Conservation (phyloP, 345 rosid genomes). For the Firmiana major region DNA sequence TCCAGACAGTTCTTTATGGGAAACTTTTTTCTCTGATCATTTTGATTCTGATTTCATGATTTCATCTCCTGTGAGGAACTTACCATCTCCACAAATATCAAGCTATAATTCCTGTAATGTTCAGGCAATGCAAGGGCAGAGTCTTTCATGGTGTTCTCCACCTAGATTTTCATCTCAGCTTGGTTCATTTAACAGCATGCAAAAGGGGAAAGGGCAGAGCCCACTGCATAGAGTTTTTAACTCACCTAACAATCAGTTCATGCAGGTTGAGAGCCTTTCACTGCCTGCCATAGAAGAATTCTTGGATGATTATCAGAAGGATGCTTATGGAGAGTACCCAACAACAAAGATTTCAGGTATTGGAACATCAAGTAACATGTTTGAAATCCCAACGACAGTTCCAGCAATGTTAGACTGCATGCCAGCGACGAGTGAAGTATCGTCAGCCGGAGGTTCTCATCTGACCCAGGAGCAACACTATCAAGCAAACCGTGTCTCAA, state of each 20-base stretch:
- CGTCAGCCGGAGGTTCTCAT: slow-evolving; percentile 24
- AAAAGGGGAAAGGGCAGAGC: slow-evolving; percentile 35
- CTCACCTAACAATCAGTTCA: slow-evolving; percentile 40
- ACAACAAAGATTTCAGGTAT: slow-evolving; percentile 23
- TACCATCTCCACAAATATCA: slow-evolving; percentile 33
- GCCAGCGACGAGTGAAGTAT: slow-evolving; percentile 21
- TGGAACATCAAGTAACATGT: slow-evolving; percentile 15
- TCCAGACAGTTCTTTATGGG: slow-evolving; percentile 53
- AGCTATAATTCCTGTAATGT: slow-evolving; percentile 14
- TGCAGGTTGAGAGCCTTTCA: slow-evolving; percentile 47
- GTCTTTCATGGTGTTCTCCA: slow-evolving; percentile 37
- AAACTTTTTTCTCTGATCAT: slow-evolving; percentile 55
- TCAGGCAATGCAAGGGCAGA: slow-evolving; percentile 42
- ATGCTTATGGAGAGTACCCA: slow-evolving; percentile 24
- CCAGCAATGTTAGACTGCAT: slow-evolving; percentile 34
- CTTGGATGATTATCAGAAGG: slow-evolving; percentile 47
- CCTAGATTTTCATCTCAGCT: slow-evolving; percentile 37
- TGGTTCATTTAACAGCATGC: slow-evolving; percentile 23
- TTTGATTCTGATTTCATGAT: slow-evolving; percentile 60
- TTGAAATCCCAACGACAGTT: slow-evolving; percentile 19
- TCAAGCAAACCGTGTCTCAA: slow-evolving; percentile 21
- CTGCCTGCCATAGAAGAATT: slow-evolving; percentile 47
- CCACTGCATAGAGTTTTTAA: slow-evolving; percentile 47
- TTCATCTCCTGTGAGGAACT: slow-evolving; percentile 50
- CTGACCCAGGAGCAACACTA: slow-evolving; percentile 33